Conservation (phyloP, 148 eudicot species). For the Arctostaphylos glauca region DNA sequence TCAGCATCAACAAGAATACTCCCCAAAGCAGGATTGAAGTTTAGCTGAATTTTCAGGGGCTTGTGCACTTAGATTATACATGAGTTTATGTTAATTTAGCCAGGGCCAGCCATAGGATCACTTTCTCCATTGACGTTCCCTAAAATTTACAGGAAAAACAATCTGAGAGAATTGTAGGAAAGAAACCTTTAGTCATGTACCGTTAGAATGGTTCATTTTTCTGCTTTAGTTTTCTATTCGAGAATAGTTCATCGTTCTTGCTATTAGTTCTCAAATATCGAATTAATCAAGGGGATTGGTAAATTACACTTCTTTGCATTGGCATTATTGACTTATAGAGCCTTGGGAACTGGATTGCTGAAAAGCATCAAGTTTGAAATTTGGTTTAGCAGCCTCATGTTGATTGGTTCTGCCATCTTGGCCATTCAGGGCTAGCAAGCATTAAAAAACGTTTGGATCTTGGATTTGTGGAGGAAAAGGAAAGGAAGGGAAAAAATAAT, state of each 20-base stretch:
- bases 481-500: not conserved
- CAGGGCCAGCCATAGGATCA: not conserved
- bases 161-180: not conserved
- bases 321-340: not conserved
- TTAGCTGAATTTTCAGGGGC: not conserved
- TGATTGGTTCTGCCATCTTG: not conserved
- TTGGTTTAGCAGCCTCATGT: conserved; percentile 4
- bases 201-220: not conserved
- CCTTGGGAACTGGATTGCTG: not conserved
- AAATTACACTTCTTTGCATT: not conserved
- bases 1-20: not conserved
- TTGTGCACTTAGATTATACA: not conserved
- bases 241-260: not conserved
- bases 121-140: not conserved
- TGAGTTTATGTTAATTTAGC: not conserved
- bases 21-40: conserved; percentile 18
- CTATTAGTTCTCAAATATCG: not conserved
- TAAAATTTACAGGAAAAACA: not conserved
- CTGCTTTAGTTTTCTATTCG: not conserved
- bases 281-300: not conserved
- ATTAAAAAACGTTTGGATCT: not conserved
- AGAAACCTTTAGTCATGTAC: not conserved
- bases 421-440: not conserved
- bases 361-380: not conserved
- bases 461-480: not conserved